phyloP scores from a whole-genome alignment of 768 basidiomycete species.

The Leccinum subtestaceum region DNA sequence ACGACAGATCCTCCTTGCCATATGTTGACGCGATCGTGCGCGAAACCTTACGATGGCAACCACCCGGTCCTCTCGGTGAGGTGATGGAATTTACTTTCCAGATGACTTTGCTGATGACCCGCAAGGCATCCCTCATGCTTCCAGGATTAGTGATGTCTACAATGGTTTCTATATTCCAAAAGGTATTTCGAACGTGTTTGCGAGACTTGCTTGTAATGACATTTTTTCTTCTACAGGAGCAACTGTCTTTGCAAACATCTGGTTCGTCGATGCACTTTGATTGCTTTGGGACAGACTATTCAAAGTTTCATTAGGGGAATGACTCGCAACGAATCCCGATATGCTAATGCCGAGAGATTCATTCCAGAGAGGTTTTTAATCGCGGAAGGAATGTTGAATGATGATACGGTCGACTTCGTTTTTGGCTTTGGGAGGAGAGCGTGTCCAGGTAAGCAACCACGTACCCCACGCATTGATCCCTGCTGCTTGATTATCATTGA shows the following conservation, averaged over 20 bases:
- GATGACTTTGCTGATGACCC: background rate
- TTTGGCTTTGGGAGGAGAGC: too few species aligned
- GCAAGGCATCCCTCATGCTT: constrained; percentile 17
- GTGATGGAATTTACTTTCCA: background rate
- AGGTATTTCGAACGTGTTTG: constrained; percentile 25
- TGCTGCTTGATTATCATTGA: too few species aligned
- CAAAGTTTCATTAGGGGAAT: constrained; percentile 14
- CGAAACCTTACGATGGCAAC: constrained; percentile 12
- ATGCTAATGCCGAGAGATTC: constrained; percentile 16
- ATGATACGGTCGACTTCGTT: background rate
- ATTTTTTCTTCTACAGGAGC: constrained; percentile 3
- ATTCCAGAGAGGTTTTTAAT: constrained; percentile 15
- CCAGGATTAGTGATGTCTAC: constrained; percentile 39
- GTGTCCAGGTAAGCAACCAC: too few species aligned
- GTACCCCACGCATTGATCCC: too few species aligned
- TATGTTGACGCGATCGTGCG: constrained; percentile 13
- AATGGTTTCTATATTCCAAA: constrained; percentile 49
- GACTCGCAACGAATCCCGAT: constrained; percentile 18
- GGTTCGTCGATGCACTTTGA: constrained; percentile 1
- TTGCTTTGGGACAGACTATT: background rate
- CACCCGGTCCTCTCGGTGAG: constrained; percentile 5
- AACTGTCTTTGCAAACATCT: constrained; percentile 12
- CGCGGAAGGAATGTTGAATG: constrained; percentile 6
- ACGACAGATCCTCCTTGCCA: constrained; percentile 6
- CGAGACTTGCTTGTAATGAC: background rate